phyloP scores from a whole-genome alignment of 73 alveolate species.

The Paramecium octaurelia region DNA sequence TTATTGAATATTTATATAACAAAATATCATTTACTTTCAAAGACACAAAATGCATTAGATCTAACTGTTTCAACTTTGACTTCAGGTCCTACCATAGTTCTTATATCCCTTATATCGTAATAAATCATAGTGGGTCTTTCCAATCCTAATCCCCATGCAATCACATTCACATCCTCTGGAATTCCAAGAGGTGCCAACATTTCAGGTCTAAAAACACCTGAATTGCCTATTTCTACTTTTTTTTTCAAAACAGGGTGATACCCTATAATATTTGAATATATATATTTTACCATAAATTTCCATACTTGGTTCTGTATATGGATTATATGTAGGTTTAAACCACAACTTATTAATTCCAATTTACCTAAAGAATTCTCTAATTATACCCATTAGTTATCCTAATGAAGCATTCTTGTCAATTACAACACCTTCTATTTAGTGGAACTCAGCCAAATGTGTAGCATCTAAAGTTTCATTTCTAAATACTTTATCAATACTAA shows the following conservation, averaged over 20 bases:
- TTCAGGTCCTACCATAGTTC: slow-evolving; percentile 97
- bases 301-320: slow-evolving; percentile 99
- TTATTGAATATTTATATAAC: no score
- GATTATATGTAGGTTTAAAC: slow-evolving; percentile 99
- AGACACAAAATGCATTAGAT: slow-evolving; percentile 91
- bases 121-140: slow-evolving; percentile 99
- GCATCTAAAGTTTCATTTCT: slow-evolving; percentile 99
- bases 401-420: slow-evolving; percentile 97
- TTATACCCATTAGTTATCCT: slow-evolving; percentile 93
- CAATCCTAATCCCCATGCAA: slow-evolving; percentile 99
- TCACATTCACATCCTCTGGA: slow-evolving; percentile 98
- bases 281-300: slow-evolving; percentile 72
- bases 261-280: background rate
- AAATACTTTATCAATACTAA: slow-evolving; percentile 99
- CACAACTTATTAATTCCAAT: slow-evolving; percentile 97
- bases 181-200: slow-evolving; percentile 99
- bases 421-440: slow-evolving; percentile 99
- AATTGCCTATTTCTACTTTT: slow-evolving; percentile 92
- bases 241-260: slow-evolving; percentile 71
- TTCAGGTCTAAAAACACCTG: slow-evolving; percentile 99
- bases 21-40: slow-evolving; percentile 65
- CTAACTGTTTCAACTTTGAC: slow-evolving; percentile 88
- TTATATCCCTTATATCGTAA: slow-evolving; percentile 92
- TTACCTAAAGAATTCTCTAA: slow-evolving; percentile 94
- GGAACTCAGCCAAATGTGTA: slow-evolving; percentile 99